Conservation (phyloP, 1,139 yeast genomes). For the Geotrichum cucujoidarum region DNA sequence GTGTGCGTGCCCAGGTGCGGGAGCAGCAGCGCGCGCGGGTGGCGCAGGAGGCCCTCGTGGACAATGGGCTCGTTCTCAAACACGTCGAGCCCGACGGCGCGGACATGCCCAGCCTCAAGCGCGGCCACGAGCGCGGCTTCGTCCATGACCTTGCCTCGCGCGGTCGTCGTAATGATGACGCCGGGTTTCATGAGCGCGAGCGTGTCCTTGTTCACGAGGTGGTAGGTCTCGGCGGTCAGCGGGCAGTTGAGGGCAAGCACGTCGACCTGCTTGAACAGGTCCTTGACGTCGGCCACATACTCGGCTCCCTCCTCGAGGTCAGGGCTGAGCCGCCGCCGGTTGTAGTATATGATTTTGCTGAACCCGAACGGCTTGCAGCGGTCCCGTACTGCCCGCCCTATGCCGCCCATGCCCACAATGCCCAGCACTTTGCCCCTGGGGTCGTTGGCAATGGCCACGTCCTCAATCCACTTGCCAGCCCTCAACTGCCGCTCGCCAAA, state of each 20-base stretch:
- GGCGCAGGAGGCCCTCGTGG: constrained; percentile 35
- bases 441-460: constrained; percentile 41
- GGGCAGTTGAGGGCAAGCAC: constrained; percentile 62
- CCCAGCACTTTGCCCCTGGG: constrained; percentile 66
- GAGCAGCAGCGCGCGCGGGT: constrained; percentile 49
- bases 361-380: constrained; percentile 62
- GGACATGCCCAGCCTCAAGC: constrained; percentile 59
- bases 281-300: constrained; percentile 50
- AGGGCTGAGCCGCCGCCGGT: constrained; percentile 50
- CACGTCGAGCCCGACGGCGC: constrained; percentile 78
- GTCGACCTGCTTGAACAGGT: constrained; percentile 52
- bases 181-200: constrained; percentile 62
- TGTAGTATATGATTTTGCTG: constrained; percentile 56
- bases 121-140: constrained; percentile 68
- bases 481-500: constrained; percentile 39
- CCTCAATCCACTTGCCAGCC: constrained; percentile 35
- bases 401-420: constrained; percentile 77
- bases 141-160: constrained; percentile 67
- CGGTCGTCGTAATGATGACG: constrained; percentile 59
- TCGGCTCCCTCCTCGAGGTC: constrained; percentile 51
- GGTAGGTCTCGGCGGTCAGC: constrained; percentile 47
- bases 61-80: constrained; percentile 70
- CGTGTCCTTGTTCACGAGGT: constrained; percentile 51
- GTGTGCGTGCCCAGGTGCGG: constrained; percentile 69
- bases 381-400: constrained; percentile 69